Percentiles rank a stretch among this genome's conserved stretches.
Conservation (phyloP, 192 early-diverging fungal species). For the Dissophora globulifera region DNA sequence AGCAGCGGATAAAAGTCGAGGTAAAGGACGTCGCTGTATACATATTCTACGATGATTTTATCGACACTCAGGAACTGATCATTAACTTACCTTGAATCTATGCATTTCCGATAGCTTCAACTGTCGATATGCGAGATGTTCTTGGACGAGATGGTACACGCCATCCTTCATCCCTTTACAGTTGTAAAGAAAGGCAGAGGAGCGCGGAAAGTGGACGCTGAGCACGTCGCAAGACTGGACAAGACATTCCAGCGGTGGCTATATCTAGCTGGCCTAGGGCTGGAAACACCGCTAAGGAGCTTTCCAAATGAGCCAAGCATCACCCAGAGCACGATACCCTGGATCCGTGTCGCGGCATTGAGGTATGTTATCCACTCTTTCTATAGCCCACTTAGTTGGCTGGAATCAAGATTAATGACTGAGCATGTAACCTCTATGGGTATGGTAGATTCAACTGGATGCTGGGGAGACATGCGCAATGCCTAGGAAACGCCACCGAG, state of each 20-base stretch:
- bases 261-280: conserved; percentile 18
- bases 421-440: background rate
- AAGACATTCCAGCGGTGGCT: conserved; percentile 36
- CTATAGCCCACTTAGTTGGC: too few relatives aligned
- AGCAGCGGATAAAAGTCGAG: conserved; percentile 16
- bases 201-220: conserved; percentile 29
- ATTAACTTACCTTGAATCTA: too few relatives aligned
- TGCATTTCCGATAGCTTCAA: conserved; percentile 1
- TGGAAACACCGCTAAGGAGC: background rate
- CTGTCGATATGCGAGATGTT: conserved; percentile 38
- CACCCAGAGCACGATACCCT: background rate
- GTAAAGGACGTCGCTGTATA: conserved; percentile 4
- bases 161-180: conserved; percentile 18
- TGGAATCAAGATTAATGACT: too few relatives aligned
- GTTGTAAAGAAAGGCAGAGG: conserved; percentile 14
- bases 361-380: conserved; percentile 6
- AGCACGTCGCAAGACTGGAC: conserved; percentile 17
- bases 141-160: conserved; percentile 37
- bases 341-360: conserved; percentile 2
- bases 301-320: background rate
- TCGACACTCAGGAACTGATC: too few relatives aligned
- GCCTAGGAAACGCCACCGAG: conserved; percentile 24
- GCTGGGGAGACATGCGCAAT: conserved; percentile 37
- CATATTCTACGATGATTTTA: too few relatives aligned
- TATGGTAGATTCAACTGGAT: conserved; percentile 31